Base-by-base conservation (phyloP, 495 filamentous ascomycete species). In the Neurospora intermedia region DNA sequence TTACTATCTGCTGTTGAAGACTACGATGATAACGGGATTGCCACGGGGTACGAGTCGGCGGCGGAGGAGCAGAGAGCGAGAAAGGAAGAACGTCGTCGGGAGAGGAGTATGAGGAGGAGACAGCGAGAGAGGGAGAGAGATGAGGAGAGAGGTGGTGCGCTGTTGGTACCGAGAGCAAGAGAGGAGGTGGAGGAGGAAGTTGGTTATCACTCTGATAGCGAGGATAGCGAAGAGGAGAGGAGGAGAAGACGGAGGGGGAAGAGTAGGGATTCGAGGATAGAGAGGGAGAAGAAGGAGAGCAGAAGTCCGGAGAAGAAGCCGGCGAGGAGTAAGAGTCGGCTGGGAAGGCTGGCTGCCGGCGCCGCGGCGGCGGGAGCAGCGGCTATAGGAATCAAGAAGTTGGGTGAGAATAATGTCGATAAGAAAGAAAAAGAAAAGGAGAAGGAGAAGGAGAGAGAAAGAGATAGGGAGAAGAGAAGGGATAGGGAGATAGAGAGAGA, bases 331-430 rank as follows among this genome's bases (percentile, higher is more conserved):
- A 78, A 82, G 76, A 92, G 91, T 70, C 86, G 86, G 71, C 85
- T 90, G 46, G 86, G 89, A 39, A 87, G 90, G 54, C 72, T 93
- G n/a, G 90, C 91, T 66, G 88, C 87, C 31, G 91, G 88, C 4
- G 93, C 88, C 7, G 84, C 91, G 39, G 91, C 88, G 40, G 90
- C 92, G 35, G 90, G 88, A 23, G 93, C 91, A 1, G 90, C 92
- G 16, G 94, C 91, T 6, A 86, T 94, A 74, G 92, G 92, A n/a
- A 89, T 93, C 20, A 91, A 88, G 73, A 91, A 93, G 79, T 89
- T 87, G 69, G 87, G 87, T 74, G 91, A 93, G 5, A 78, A 75
- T 16, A 70, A 76, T 9, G 48, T 71, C 13, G 71, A 76, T 2
- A 74, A 66, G 23, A 66, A 73, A 20, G 71, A 75, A 9, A 73